These are phyloP conservation scores for Sanguinoderma infundibulare DNA, from an alignment of 1,284 basidiomycete species.

Conservation along the genomic window DNA sequence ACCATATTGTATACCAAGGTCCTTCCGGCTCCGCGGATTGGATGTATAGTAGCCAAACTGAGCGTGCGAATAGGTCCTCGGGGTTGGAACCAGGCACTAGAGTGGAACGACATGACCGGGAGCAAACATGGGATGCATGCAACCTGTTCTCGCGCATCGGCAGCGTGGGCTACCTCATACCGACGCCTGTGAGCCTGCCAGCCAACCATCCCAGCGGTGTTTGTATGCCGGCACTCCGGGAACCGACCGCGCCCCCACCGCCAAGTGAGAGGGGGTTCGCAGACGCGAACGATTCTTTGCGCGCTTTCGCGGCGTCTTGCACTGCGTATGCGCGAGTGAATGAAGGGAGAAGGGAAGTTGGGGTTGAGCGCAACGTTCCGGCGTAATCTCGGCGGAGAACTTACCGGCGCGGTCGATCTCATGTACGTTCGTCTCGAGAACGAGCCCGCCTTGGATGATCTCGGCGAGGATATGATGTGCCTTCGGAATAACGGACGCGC, in stretches of 20 bases:
- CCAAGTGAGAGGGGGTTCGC: conserved; percentile 80
- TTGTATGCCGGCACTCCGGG: conserved; percentile 63
- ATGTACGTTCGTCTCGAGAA: conserved; percentile 97
- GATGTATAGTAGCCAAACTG: conserved; percentile 10
- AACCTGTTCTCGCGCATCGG: conserved; percentile 1
- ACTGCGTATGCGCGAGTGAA: conserved; percentile 45
- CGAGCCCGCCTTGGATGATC: conserved; percentile 96
- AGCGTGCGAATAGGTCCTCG: conserved; percentile 15
- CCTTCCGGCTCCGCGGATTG: conserved; percentile 10
- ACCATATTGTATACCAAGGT: background rate
- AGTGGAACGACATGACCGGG: background rate
- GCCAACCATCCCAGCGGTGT: conserved; percentile 82
- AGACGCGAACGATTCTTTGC: conserved; percentile 76
- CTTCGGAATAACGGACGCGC: conserved; percentile 42
- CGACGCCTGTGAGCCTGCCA: conserved; percentile 68
- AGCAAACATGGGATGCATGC: conserved; percentile 1
- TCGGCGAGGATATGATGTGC: conserved; percentile 95
- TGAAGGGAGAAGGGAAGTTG: background rate
- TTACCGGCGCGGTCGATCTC: conserved; percentile 83
- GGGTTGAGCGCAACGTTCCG: background rate
- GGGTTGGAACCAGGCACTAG: conserved; percentile 11
- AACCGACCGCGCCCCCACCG: conserved; percentile 55
- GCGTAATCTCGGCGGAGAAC: conserved; percentile 32
- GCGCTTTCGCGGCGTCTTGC: conserved; percentile 65
- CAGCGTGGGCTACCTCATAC: conserved; percentile 45